These are phyloP conservation scores for Aaosphaeria pasadenensis DNA, from an alignment of 2,329 filamentous ascomycete species.

Conservation along the genomic window DNA sequence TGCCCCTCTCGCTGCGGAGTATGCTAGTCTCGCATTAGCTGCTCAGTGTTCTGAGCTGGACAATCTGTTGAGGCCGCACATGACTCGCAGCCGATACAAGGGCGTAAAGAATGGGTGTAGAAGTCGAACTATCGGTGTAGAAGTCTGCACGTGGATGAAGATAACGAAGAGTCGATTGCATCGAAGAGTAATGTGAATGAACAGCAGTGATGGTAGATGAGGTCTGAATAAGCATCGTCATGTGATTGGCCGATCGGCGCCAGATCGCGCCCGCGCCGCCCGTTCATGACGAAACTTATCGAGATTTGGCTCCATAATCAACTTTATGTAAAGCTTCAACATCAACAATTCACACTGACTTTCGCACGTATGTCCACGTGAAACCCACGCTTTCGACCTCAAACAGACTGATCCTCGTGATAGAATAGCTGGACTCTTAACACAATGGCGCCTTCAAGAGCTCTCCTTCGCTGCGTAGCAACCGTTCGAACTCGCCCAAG, in stretches of 20 bases:
- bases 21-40: conserved; percentile 7
- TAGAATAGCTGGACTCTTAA: not conserved
- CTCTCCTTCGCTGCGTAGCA: conserved; percentile 20
- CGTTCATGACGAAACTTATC: conserved; percentile 26
- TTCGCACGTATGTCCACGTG: no score
- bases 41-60: conserved; percentile 1
- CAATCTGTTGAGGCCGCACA: conserved; percentile 17
- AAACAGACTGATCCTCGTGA: not conserved
- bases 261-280: conserved; percentile 10
- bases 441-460: conserved; percentile 35
- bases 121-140: no score
- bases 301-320: conserved; percentile 1
- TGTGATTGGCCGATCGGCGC: conserved; percentile 22
- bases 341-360: conserved; percentile 6
- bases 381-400: no score
- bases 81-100: conserved; percentile 4
- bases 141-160: not conserved
- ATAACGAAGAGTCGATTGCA: not conserved
- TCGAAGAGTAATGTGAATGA: not conserved
- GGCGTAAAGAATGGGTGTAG: not conserved
- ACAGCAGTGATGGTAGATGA: not conserved
- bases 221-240: conserved; percentile 15
- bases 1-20: conserved; percentile 7
- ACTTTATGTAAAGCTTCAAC: conserved; percentile 9
- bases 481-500: conserved; percentile 15